Evolutionary conservation across 2,329 filamentous ascomycete genomes (phyloP).

Genomic region (Arthrobotrys entomopaga): DNA sequence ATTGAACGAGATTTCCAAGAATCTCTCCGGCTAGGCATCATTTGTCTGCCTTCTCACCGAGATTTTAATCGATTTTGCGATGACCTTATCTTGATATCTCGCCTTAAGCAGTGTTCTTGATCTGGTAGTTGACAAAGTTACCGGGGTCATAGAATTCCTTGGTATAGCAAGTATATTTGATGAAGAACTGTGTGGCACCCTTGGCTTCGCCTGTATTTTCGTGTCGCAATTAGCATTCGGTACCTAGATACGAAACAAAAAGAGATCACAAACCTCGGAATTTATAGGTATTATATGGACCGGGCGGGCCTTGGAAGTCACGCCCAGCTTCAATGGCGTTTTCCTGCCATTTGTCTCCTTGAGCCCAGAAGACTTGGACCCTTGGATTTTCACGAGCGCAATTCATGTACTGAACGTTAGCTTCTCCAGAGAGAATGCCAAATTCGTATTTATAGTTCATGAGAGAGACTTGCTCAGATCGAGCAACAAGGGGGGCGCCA

Average conservation of each 20-base stretch:
- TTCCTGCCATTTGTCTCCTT: slow-evolving; percentile 25
- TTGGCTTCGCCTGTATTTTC: slow-evolving; percentile 13
- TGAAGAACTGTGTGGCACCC: slow-evolving; percentile 20
- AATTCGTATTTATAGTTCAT: slow-evolving; percentile 15
- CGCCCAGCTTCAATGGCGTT: slow-evolving; percentile 7
- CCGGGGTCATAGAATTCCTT: slow-evolving; percentile 23
- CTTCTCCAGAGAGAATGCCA: slow-evolving; percentile 14
- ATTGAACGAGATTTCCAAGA: not conserved
- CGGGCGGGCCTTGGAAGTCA: not conserved
- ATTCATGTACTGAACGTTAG: slow-evolving; percentile 10
- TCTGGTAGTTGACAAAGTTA: slow-evolving; percentile 40
- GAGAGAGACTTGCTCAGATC: slow-evolving; percentile 12
- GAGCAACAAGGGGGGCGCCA: not conserved
- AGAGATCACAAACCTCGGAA: slow-evolving; percentile 9
- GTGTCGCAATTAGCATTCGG: not conserved
- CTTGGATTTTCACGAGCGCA: slow-evolving; percentile 14
- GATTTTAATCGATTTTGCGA: no score
- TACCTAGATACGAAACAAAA: no score
- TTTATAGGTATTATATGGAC: not conserved
- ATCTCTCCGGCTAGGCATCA: no score
- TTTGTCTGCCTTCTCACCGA: not conserved
- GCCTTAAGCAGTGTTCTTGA: slow-evolving; percentile 13
- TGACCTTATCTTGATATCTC: not conserved
- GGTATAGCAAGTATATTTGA: slow-evolving; percentile 18
- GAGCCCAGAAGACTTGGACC: slow-evolving; percentile 29